Evolutionary conservation across 345 rosid genomes (phyloP).

Genomic region (Boechera retrofracta): DNA sequence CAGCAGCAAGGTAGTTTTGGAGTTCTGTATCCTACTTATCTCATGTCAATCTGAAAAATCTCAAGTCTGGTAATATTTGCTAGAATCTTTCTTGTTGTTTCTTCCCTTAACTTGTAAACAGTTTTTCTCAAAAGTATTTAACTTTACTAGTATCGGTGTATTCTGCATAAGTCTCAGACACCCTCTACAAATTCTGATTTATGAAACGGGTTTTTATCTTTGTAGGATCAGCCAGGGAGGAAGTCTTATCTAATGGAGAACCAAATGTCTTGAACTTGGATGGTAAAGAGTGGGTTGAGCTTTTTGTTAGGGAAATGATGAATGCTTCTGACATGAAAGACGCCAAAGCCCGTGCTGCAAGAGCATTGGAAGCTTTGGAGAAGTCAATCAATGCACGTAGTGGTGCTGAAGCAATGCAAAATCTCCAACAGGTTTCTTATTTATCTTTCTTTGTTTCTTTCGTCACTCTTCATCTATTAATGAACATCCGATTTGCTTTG

Average conservation of each 20-base stretch:
- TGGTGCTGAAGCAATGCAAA: conserved; percentile 60
- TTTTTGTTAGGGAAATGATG: conserved; percentile 77
- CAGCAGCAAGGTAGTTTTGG: conserved; percentile 55
- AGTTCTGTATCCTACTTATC: background rate
- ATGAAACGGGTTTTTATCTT: background rate
- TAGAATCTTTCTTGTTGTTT: background rate
- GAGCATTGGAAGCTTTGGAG: conserved; percentile 77
- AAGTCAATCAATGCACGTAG: conserved; percentile 72
- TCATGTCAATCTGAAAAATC: background rate
- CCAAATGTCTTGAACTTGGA: conserved; percentile 50
- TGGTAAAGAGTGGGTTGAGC: conserved; percentile 84
- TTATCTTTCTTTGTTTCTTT: conserved; percentile 1
- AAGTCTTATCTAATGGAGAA: conserved; percentile 44
- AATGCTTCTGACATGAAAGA: conserved; percentile 75
- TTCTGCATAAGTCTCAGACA: background rate
- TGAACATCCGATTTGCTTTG: background rate
- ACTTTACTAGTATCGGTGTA: conserved; percentile 3
- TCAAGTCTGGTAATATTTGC: background rate
- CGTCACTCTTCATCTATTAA: background rate
- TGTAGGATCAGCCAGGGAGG: conserved; percentile 42
- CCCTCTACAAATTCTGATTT: background rate
- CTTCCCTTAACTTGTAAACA: background rate
- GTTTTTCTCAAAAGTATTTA: background rate
- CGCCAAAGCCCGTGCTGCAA: conserved; percentile 82
- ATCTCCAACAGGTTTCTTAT: conserved; percentile 56